A percentile compares a stretch with the other conserved stretches of the same genome.
Conservation (phyloP, 2,329 filamentous ascomycete species). For the Arthroderma sp. region DNA sequence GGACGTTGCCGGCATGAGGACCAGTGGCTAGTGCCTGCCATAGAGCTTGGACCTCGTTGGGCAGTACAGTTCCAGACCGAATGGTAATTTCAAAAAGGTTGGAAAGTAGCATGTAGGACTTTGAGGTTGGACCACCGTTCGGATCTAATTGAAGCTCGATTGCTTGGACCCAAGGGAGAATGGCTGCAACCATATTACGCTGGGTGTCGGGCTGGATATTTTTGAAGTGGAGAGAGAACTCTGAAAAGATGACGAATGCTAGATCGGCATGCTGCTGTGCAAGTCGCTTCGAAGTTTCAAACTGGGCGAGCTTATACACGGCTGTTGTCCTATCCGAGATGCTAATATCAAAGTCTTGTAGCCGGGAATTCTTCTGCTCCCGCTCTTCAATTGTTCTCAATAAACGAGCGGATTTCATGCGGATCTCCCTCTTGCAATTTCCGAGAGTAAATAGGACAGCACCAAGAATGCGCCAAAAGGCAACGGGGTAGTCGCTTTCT, state of each 20-base stretch:
- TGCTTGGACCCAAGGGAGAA: constrained; percentile 90
- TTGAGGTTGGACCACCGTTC: constrained; percentile 76
- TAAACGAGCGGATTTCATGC: constrained; percentile 74
- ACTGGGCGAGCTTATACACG: constrained; percentile 94
- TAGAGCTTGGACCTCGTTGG: constrained; percentile 92
- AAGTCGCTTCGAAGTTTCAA: constrained; percentile 84
- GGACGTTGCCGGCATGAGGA: constrained; percentile 84
- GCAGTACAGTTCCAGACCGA: constrained; percentile 71
- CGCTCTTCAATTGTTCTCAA: constrained; percentile 71
- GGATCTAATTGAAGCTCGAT: constrained; percentile 88
- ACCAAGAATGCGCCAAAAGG: constrained; percentile 83
- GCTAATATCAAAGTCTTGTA: constrained; percentile 96
- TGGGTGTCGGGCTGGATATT: constrained; percentile 71
- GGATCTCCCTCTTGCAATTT: constrained; percentile 76
- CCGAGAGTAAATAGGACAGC: constrained; percentile 86
- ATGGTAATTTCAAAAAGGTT: constrained; percentile 96
- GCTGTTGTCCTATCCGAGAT: constrained; percentile 97
- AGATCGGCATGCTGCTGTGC: constrained; percentile 79
- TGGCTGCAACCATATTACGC: constrained; percentile 84
- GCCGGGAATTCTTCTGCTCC: constrained; percentile 72
- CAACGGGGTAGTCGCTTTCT: constrained; percentile 65
- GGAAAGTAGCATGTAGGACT: constrained; percentile 86
- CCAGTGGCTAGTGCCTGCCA: constrained; percentile 95
- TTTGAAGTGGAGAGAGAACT: constrained; percentile 89
- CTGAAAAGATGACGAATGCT: constrained; percentile 88